Conservation (phyloP, 1,284 basidiomycete species). For the Ustilago xerochloae region DNA sequence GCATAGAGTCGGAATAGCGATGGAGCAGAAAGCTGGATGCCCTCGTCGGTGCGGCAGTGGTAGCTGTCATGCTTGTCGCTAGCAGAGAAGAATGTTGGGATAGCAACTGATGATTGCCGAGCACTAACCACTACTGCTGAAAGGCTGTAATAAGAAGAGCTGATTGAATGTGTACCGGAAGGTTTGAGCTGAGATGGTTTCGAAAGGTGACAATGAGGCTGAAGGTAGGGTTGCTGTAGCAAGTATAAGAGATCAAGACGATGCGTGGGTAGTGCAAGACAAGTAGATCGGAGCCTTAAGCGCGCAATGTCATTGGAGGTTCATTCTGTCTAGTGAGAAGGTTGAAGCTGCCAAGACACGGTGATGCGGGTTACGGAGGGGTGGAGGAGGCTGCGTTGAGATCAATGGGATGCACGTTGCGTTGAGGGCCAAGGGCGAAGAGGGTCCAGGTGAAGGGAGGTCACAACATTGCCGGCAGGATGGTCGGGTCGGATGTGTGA, state of each 20-base stretch:
- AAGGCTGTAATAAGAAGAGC: no score
- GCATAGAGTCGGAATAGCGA: constrained; percentile 17
- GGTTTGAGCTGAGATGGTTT: no score
- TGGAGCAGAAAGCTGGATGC: constrained; percentile 13
- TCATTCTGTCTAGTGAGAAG: neutral
- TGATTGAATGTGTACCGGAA: no score
- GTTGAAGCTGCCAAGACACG: constrained; percentile 3
- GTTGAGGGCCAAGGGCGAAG: constrained; percentile 26
- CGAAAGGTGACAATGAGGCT: neutral
- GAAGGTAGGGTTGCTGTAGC: neutral
- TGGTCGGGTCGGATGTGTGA: neutral
- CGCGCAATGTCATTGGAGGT: constrained; percentile 2
- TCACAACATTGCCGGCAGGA: constrained; percentile 8
- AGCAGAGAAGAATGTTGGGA: neutral
- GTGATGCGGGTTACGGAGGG: neutral
- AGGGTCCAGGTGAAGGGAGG: neutral
- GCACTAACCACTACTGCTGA: no score
- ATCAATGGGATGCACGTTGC: neutral
- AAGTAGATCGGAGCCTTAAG: constrained; percentile 11
- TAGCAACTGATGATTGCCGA: no score
- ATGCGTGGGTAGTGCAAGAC: neutral
- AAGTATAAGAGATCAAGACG: neutral
- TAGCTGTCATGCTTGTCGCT: constrained; percentile 17
- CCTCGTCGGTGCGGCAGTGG: constrained; percentile 13
- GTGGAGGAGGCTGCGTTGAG: neutral